Evolutionary conservation across 371 early-diverging fungal species (phyloP).

Genomic region (Enterocytospora artemiae): DNA sequence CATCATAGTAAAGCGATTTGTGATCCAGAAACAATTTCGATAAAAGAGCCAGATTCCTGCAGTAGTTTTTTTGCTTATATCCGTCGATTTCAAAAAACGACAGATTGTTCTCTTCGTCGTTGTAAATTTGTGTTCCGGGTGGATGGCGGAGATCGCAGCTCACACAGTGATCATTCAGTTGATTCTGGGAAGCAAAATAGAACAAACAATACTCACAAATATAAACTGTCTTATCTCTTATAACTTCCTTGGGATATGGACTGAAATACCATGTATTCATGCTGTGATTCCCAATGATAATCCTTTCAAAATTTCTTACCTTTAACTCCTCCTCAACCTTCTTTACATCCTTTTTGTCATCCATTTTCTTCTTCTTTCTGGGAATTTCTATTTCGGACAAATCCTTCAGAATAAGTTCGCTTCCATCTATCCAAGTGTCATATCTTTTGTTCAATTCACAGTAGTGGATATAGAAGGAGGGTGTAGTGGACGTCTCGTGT

Average conservation of each 20-base stretch:
- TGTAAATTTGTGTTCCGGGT: constrained; percentile 93
- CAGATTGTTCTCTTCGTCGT: constrained; percentile 65
- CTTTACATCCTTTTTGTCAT: neutral
- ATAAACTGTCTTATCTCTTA: constrained; percentile 66
- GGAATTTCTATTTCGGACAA: constrained; percentile 59
- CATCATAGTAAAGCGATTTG: constrained; percentile 96
- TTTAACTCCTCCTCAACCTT: constrained; percentile 47
- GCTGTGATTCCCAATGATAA: constrained; percentile 68
- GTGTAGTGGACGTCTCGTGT: constrained; percentile 57
- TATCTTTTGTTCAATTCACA: constrained; percentile 90
- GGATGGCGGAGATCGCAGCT: constrained; percentile 76
- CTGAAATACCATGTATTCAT: constrained; percentile 90
- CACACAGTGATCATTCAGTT: constrained; percentile 61
- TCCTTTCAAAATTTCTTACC: constrained; percentile 62
- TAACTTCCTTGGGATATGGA: constrained; percentile 91
- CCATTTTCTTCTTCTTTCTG: constrained; percentile 59
- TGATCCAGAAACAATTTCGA: constrained; percentile 96
- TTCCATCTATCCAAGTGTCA: constrained; percentile 86
- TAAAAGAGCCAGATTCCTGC: constrained; percentile 86
- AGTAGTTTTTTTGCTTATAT: constrained; percentile 72
- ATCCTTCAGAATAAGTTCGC: constrained; percentile 64
- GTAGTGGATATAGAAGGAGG: constrained; percentile 90
- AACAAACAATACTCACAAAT: constrained; percentile 92
- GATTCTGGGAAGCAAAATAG: constrained; percentile 67
- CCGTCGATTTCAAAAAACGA: constrained; percentile 85